Conservation (phyloP, 148 eudicot species). For the Chenopodium suecicum region DNA sequence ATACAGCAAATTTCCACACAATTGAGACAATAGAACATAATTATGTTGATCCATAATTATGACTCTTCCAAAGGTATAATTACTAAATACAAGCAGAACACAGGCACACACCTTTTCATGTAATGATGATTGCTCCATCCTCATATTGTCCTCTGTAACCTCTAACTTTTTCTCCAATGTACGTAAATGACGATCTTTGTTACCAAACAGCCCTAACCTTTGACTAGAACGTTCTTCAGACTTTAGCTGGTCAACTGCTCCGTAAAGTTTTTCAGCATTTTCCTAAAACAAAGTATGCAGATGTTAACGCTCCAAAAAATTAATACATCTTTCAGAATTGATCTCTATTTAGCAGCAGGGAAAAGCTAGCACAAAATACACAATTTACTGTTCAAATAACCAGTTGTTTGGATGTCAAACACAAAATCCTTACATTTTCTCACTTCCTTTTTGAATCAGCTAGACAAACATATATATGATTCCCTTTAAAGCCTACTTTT, state of each 20-base stretch:
- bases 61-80: neutral
- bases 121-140: constrained; percentile 57
- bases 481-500: too few relatives aligned
- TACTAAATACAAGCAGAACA: neutral
- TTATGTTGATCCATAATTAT: neutral
- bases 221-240: constrained; percentile 43
- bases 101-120: constrained; percentile 49
- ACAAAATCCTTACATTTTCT: neutral
- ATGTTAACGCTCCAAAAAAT: neutral
- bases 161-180: constrained; percentile 68
- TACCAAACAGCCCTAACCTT: constrained; percentile 46
- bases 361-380: neutral
- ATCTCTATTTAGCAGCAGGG: neutral
- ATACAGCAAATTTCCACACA: neutral
- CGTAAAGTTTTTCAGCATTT: constrained; percentile 59
- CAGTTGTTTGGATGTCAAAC: neutral
- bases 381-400: too few relatives aligned
- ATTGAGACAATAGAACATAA: neutral
- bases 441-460: neutral
- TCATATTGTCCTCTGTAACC: constrained; percentile 53
- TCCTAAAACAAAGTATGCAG: constrained; percentile 28
- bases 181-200: constrained; percentile 47
- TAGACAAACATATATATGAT: too few relatives aligned
- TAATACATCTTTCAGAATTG: neutral
- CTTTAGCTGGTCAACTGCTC: constrained; percentile 52